A percentile compares a stretch with the other conserved stretches of the same genome.
Evolutionary conservation across 2,329 filamentous ascomycete genomes (phyloP).

Genomic region (Rhexocercosporidium sp.): DNA sequence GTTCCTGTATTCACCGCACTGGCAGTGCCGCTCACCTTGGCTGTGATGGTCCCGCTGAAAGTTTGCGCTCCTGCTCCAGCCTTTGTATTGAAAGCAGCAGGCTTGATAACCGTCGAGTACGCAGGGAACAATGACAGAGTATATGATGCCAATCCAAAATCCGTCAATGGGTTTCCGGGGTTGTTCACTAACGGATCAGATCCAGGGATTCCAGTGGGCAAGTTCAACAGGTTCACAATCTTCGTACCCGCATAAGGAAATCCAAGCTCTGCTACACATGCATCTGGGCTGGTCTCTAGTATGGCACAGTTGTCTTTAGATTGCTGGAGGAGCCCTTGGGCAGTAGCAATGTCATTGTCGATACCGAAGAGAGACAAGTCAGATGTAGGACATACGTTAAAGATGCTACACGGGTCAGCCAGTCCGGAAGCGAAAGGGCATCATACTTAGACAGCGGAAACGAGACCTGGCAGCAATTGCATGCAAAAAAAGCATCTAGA

Average conservation of each 20-base stretch:
- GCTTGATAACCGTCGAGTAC: conserved; percentile 22
- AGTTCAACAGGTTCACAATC: conserved; percentile 18
- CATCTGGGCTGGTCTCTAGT: conserved; percentile 13
- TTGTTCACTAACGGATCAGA: conserved; percentile 20
- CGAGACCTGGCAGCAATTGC: conserved; percentile 16
- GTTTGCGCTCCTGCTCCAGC: neutral
- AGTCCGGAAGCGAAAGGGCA: too few species aligned
- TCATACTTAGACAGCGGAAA: conserved; percentile 19
- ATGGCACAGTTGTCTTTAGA: conserved; percentile 22
- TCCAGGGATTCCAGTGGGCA: conserved; percentile 21
- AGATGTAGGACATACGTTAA: conserved; percentile 21
- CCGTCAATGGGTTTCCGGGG: conserved; percentile 24
- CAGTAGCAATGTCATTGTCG: neutral
- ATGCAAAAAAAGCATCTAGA: neutral
- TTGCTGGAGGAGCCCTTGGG: neutral
- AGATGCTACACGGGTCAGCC: conserved; percentile 11
- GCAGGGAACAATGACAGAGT: conserved; percentile 15
- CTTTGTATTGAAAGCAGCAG: conserved; percentile 27
- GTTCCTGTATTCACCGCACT: neutral
- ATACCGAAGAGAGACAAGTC: conserved; percentile 18
- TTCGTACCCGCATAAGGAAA: conserved; percentile 11
- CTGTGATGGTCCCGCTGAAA: conserved; percentile 5
- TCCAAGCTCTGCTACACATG: conserved; percentile 13
- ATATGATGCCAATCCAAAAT: conserved; percentile 12
- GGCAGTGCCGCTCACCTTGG: neutral